Base-by-base conservation (phyloP, 2,329 filamentous ascomycete genomes). In the Pyrenochaeta sp. region DNA sequence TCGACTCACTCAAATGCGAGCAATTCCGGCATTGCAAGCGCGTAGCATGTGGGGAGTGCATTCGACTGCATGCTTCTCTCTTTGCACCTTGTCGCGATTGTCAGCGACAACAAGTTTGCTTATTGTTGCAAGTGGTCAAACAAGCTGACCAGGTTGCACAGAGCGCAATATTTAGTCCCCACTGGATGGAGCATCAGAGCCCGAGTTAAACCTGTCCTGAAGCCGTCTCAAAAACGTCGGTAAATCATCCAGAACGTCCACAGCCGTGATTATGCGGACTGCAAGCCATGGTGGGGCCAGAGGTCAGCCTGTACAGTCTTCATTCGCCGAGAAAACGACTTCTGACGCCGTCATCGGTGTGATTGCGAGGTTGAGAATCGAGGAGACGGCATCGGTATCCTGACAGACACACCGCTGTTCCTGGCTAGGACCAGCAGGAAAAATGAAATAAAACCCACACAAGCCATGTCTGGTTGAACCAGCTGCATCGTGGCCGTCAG, bases 1-100 rank as follows among this genome's bases (percentile, higher is more conserved):
- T 23, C 42, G 45, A 31, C 39, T 39, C 46, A 40, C 29, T 38
- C 41, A 29, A 41, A 48, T 58, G 51, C 57, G 57, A 48, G 49
- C 31, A 55, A 53, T 48, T 55, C 54, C 49, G 54, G 51, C 44
- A 47, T 51, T 59, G 61, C 61, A 63, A 54, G 47, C 53, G 58
- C 36, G 44, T 41, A 32, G 31, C 38, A 20, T 44, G 51, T 51
- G 44, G n/a, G 50, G 35, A 52, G 48, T 29, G 51, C 41, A 45
- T 37, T 14, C 34, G 38, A 43, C 50, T 50, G 53, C 56, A 51
- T 48, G 52, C 44, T 41, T 51, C 47, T 38, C 26, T 20, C 40
- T 43, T 24, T 29, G 35, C 21, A 32, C 47, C 51, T 41, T 47
- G 53, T 47, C 45, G 50, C 53, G 35, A 50, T 43, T 37, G 50